A percentile compares a stretch with the other conserved stretches of the same genome.
phyloP scores from a whole-genome alignment of 75 land plant species.

The Pinus tabuliformis region DNA sequence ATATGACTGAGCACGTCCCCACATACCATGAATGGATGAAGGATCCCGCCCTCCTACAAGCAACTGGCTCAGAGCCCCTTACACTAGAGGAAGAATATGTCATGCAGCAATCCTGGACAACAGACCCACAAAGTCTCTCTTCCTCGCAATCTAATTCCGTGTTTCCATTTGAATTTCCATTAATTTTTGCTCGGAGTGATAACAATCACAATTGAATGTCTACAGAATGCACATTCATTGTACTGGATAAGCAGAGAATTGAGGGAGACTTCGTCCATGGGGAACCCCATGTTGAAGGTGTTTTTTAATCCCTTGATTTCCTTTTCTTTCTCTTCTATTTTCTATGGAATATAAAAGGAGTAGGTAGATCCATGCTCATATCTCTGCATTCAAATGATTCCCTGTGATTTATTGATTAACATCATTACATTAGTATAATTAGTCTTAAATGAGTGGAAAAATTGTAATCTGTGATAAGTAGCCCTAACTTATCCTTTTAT shows the following conservation, averaged over 20 bases:
- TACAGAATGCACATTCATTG: constrained; percentile 79
- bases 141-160: neutral
- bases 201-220: constrained; percentile 1
- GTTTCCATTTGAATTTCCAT: neutral
- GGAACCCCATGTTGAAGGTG: constrained; percentile 66
- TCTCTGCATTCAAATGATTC: no score
- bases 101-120: constrained; percentile 75
- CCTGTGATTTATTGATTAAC: no score
- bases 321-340: no score
- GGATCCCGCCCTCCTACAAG: constrained; percentile 61
- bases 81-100: constrained; percentile 63
- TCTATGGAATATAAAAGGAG: neutral
- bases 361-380: no score
- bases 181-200: neutral
- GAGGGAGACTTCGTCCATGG: constrained; percentile 41
- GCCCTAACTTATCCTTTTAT: no score
- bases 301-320: neutral
- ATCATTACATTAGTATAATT: no score
- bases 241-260: constrained; percentile 60
- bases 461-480: no score
- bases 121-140: constrained; percentile 62
- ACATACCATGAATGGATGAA: constrained; percentile 82
- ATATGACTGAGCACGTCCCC: constrained; percentile 70
- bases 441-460: no score
- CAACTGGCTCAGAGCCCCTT: constrained; percentile 83